Conservation (phyloP, 2,329 filamentous ascomycete genomes). For the Penicillium palitans region DNA sequence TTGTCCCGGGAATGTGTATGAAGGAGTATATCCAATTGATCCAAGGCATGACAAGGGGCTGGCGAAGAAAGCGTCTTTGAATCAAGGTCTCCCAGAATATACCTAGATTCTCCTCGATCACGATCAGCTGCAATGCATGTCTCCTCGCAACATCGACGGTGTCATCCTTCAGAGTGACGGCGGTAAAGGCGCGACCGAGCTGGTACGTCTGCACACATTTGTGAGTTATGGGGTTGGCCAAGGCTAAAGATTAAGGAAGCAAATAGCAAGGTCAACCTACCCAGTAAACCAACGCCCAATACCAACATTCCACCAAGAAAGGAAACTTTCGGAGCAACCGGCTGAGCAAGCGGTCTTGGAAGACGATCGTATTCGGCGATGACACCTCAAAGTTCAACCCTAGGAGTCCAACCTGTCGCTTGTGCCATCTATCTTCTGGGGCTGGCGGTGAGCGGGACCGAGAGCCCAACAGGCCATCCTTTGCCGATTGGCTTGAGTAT, state of each 20-base stretch:
- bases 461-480: slow-evolving; percentile 38
- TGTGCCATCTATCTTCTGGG: slow-evolving; percentile 52
- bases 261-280: slow-evolving; percentile 48
- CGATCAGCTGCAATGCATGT: slow-evolving; percentile 68
- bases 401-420: slow-evolving; percentile 50
- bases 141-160: slow-evolving; percentile 68
- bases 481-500: slow-evolving; percentile 37
- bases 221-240: slow-evolving; percentile 9
- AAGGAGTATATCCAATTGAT: slow-evolving; percentile 74
- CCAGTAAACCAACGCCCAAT: slow-evolving; percentile 77
- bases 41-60: slow-evolving; percentile 62
- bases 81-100: slow-evolving; percentile 66
- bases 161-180: slow-evolving; percentile 65
- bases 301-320: slow-evolving; percentile 74
- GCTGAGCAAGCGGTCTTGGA: slow-evolving; percentile 61
- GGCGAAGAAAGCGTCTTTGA: slow-evolving; percentile 58
- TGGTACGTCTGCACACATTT: slow-evolving; percentile 64
- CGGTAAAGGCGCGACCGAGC: slow-evolving; percentile 69
- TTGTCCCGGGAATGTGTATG: slow-evolving; percentile 75
- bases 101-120: slow-evolving; percentile 63
- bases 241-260: neutral
- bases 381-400: slow-evolving; percentile 51
- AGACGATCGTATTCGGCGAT: slow-evolving; percentile 63
- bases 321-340: slow-evolving; percentile 66
- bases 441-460: slow-evolving; percentile 37